A percentile compares a stretch with the other conserved stretches of the same genome.
phyloP scores from a whole-genome alignment of 2,329 filamentous ascomycete species.

The Didymella arachidicola region DNA sequence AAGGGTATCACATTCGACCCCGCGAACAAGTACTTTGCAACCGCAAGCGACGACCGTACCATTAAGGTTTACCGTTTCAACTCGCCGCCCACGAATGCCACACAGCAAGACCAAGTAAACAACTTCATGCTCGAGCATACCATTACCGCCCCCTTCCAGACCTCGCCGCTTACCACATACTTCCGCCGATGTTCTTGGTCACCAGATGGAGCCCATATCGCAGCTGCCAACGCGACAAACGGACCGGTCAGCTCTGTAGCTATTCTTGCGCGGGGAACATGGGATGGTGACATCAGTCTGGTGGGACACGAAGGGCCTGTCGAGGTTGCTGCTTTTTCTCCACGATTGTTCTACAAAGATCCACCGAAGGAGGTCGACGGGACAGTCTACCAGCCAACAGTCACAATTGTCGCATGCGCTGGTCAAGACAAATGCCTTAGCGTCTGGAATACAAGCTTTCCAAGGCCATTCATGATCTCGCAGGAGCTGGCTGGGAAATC shows the following conservation, averaged over 20 bases:
- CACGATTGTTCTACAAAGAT: slow-evolving; percentile 81
- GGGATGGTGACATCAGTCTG: slow-evolving; percentile 96
- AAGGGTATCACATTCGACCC: slow-evolving; percentile 99
- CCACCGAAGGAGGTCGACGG: slow-evolving; percentile 63
- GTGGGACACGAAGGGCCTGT: slow-evolving; percentile 97
- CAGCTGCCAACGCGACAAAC: slow-evolving; percentile 95
- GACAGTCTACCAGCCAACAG: slow-evolving; percentile 60
- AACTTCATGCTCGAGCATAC: slow-evolving; percentile 97
- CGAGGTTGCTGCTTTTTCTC: slow-evolving; percentile 97
- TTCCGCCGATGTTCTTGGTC: slow-evolving; percentile 98
- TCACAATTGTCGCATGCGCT: slow-evolving; percentile 95
- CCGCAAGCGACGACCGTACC: slow-evolving; percentile 93
- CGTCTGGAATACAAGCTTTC: slow-evolving; percentile 97
- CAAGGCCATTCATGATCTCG: slow-evolving; percentile 85
- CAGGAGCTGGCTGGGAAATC: slow-evolving; percentile 90
- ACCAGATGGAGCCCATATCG: slow-evolving; percentile 95
- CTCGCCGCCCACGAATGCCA: slow-evolving; percentile 84
- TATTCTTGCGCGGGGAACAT: slow-evolving; percentile 88
- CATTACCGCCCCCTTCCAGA: slow-evolving; percentile 84
- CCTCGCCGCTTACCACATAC: slow-evolving; percentile 94
- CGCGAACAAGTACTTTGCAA: slow-evolving; percentile 99
- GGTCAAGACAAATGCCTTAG: slow-evolving; percentile 96
- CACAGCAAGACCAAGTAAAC: slow-evolving; percentile 92
- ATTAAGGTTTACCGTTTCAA: slow-evolving; percentile 98
- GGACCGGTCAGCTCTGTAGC: slow-evolving; percentile 96